phyloP scores from a whole-genome alignment of 2,329 filamentous ascomycete genomes.

The Curvularia spicifera region DNA sequence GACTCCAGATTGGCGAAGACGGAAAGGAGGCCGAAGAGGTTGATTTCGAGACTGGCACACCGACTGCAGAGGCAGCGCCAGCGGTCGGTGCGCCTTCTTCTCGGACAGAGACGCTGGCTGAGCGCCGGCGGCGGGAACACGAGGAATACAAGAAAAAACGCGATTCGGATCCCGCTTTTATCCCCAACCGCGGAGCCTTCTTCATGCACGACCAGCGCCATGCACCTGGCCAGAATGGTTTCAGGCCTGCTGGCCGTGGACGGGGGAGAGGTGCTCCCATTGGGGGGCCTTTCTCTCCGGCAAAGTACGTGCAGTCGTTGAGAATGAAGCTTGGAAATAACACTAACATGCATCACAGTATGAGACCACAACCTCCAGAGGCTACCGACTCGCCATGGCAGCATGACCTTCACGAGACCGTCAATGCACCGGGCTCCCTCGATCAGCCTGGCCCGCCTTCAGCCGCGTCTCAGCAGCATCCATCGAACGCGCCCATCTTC shows the following conservation, averaged over 20 bases:
- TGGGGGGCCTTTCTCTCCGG: conserved; percentile 61
- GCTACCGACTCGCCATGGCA: conserved; percentile 80
- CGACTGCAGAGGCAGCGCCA: conserved; percentile 46
- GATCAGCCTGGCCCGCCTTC: conserved; percentile 27
- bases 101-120: conserved; percentile 64
- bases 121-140: conserved; percentile 81
- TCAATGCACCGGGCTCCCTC: conserved; percentile 52
- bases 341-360: conserved; percentile 48
- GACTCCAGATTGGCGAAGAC: conserved; percentile 57
- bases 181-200: conserved; percentile 91
- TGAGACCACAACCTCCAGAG: conserved; percentile 52
- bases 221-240: conserved; percentile 77
- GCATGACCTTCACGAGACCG: conserved; percentile 88
- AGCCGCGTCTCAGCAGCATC: conserved; percentile 24
- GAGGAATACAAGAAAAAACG: conserved; percentile 89
- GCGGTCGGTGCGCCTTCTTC: conserved; percentile 43
- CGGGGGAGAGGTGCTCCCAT: conserved; percentile 61
- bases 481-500: conserved; percentile 28
- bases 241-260: conserved; percentile 70
- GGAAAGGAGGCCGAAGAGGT: conserved; percentile 53
- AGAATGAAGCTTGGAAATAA: background rate
- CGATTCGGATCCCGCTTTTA: conserved; percentile 89
- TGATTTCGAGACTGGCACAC: conserved; percentile 58
- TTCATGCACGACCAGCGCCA: conserved; percentile 95
- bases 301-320: conserved; percentile 61